A percentile compares a stretch with the other conserved stretches of the same genome.
These are phyloP conservation scores for Debaryomyces robertsiae DNA, from an alignment of 1,139 yeast genomes.

Conservation along the genomic window DNA sequence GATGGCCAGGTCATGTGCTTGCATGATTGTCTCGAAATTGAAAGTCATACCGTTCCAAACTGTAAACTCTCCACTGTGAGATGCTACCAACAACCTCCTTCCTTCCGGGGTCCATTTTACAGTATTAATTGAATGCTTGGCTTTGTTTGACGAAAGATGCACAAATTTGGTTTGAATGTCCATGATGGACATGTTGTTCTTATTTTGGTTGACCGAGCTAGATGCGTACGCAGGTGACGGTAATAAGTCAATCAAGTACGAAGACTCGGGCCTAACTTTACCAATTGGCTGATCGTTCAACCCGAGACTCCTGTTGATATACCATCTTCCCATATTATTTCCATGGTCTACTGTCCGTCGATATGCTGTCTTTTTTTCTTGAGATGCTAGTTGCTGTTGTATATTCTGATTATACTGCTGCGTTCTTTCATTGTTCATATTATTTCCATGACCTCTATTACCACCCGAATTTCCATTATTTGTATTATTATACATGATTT, in stretches of 20 bases:
- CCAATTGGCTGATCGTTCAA: slow-evolving; percentile 52
- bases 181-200: slow-evolving; percentile 48
- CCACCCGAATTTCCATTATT: slow-evolving; percentile 11
- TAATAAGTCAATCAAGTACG: slow-evolving; percentile 68
- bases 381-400: slow-evolving; percentile 49
- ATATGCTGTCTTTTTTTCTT: slow-evolving; percentile 57
- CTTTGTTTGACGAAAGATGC: slow-evolving; percentile 88
- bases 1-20: slow-evolving; percentile 93
- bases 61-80: slow-evolving; percentile 94
- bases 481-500: slow-evolving; percentile 9
- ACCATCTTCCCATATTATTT: slow-evolving; percentile 75
- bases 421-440: slow-evolving; percentile 18
- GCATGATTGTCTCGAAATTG: slow-evolving; percentile 96
- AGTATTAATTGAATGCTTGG: slow-evolving; percentile 87
- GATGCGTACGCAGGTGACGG: slow-evolving; percentile 68
- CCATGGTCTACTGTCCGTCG: slow-evolving; percentile 91
- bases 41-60: slow-evolving; percentile 96
- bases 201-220: slow-evolving; percentile 27
- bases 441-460: slow-evolving; percentile 9
- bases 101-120: slow-evolving; percentile 98
- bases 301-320: slow-evolving; percentile 61
- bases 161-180: slow-evolving; percentile 82
- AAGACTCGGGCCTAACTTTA: slow-evolving; percentile 72
- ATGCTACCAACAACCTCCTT: slow-evolving; percentile 82
- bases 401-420: slow-evolving; percentile 37